Percentiles rank a stretch among this genome's conserved stretches.
These are phyloP conservation scores for Colletotrichum scovillei DNA, from an alignment of 2,329 filamentous ascomycete species.

Conservation along the genomic window DNA sequence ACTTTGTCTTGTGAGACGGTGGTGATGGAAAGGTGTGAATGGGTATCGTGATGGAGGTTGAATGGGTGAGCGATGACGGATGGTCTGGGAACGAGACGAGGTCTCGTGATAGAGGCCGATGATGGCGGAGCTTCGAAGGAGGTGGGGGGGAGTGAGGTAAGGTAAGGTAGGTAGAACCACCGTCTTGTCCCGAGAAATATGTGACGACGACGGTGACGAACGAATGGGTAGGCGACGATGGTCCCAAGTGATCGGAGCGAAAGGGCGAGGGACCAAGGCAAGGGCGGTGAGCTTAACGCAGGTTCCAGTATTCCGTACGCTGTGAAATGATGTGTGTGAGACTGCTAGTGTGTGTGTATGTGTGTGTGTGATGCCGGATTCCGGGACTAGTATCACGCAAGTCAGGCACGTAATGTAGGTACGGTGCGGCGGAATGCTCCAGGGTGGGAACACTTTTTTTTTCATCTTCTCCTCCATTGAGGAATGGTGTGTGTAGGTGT, in stretches of 20 bases:
- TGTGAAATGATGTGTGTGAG: neutral
- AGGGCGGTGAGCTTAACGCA: neutral
- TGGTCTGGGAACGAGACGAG: neutral
- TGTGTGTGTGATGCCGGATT: neutral
- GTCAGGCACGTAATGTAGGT: conserved; percentile 11
- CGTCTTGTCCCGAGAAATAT: neutral
- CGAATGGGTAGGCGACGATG: neutral
- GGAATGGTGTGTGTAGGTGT: neutral
- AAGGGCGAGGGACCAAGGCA: neutral
- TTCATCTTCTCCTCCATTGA: neutral
- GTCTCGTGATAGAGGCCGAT: neutral
- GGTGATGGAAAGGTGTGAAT: neutral
- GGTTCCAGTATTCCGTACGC: neutral
- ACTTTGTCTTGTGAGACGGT: neutral
- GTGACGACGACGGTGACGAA: neutral
- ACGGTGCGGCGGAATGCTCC: neutral
- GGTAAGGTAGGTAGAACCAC: neutral
- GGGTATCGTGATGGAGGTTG: too few species aligned
- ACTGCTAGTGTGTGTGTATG: too few species aligned
- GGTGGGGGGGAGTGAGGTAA: neutral
- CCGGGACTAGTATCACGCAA: conserved; percentile 2
- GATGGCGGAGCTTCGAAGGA: neutral
- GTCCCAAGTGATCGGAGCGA: neutral
- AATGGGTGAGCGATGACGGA: neutral
- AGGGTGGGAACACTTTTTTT: neutral